Evolutionary conservation across 2,329 filamentous ascomycete genomes (phyloP).

Genomic region (Claviceps digitariae): DNA sequence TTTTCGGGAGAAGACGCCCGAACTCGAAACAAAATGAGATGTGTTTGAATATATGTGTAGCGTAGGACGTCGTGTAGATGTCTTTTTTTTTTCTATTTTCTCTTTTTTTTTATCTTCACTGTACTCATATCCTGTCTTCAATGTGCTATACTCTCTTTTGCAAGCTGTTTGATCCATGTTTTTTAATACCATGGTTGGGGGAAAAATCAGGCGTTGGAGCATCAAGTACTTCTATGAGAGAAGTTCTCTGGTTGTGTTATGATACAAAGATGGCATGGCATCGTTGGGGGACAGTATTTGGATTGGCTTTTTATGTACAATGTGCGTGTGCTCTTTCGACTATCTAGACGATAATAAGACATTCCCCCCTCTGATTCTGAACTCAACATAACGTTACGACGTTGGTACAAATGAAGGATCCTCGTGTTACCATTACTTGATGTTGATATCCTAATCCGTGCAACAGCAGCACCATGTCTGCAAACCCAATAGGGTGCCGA

Average conservation of each 20-base stretch:
- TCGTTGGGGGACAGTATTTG: constrained; percentile 26
- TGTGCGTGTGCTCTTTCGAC: constrained; percentile 24
- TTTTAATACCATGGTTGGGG: constrained; percentile 32
- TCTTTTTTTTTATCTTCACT: constrained; percentile 18
- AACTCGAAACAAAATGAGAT: constrained; percentile 4
- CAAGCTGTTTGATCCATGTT: constrained; percentile 29
- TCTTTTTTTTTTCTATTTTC: constrained; percentile 22
- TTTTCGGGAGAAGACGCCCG: background rate
- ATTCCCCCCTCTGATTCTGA: constrained; percentile 39
- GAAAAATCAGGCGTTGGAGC: constrained; percentile 36
- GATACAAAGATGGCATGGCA: constrained; percentile 29
- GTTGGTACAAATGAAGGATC: too few species aligned
- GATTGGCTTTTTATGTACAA: constrained; percentile 14
- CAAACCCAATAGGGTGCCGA: too few species aligned
- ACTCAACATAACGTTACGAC: too few species aligned
- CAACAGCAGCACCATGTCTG: too few species aligned
- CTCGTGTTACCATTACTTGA: too few species aligned
- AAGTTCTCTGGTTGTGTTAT: constrained; percentile 29
- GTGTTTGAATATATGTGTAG: constrained; percentile 20
- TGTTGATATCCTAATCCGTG: too few species aligned
- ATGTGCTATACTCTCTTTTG: constrained; percentile 20
- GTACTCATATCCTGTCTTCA: constrained; percentile 37
- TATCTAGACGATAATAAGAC: constrained; percentile 38
- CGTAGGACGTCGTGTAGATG: constrained; percentile 19
- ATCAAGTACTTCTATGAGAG: constrained; percentile 32